Evolutionary conservation across 2,329 filamentous ascomycete genomes (phyloP).

Genomic region (Colletotrichum lupini): DNA sequence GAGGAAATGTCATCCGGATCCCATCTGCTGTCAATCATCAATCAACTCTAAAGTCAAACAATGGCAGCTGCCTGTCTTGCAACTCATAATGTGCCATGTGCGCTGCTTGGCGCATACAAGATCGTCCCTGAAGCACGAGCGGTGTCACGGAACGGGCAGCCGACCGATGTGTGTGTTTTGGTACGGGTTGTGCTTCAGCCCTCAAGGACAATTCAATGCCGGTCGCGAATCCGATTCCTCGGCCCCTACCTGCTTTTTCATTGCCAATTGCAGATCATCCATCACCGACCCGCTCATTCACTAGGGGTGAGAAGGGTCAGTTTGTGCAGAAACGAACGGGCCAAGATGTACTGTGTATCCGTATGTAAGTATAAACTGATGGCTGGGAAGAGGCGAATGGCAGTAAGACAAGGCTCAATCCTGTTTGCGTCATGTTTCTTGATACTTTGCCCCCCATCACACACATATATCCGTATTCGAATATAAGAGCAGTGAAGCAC

Average conservation of each 20-base stretch:
- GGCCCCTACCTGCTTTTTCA: neutral
- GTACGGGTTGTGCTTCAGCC: slow-evolving; percentile 25
- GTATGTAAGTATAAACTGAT: neutral
- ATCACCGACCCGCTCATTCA: neutral
- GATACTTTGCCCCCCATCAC: neutral
- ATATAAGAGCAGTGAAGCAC: neutral
- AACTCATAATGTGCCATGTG: slow-evolving; percentile 31
- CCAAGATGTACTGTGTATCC: neutral
- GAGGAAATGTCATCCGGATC: slow-evolving; percentile 30
- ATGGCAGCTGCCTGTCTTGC: slow-evolving; percentile 15
- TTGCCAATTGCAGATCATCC: slow-evolving; percentile 26
- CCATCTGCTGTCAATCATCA: slow-evolving; percentile 3
- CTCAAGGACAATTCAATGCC: slow-evolving; percentile 20
- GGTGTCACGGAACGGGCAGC: slow-evolving; percentile 34
- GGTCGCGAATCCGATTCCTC: slow-evolving; percentile 17
- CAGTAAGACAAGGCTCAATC: neutral
- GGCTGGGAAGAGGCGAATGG: neutral
- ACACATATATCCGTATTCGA: neutral
- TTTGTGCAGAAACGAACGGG: neutral
- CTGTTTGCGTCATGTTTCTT: slow-evolving; percentile 15
- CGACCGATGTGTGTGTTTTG: slow-evolving; percentile 26
- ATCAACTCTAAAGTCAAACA: slow-evolving; percentile 13
- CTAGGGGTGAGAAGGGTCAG: neutral
- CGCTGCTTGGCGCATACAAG: slow-evolving; percentile 36
- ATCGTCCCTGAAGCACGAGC: slow-evolving; percentile 35